A percentile compares a stretch with the other conserved stretches of the same genome.
Evolutionary conservation across 495 filamentous ascomycete genomes (phyloP).

Genomic region (Aspergillus sclerotioniger): DNA sequence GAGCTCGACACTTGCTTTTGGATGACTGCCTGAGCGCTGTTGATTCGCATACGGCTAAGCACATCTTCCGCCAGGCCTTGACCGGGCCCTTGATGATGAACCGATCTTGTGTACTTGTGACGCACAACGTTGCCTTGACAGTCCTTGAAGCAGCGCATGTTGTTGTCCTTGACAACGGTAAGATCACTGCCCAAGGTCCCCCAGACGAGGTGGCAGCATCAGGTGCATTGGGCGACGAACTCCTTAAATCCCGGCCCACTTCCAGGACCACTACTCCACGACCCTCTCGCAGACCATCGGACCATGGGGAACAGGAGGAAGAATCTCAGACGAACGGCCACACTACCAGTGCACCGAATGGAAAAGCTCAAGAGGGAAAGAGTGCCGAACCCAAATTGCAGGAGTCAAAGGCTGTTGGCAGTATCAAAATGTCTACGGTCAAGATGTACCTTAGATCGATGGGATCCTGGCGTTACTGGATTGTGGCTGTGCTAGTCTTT

Average conservation of each 20-base stretch:
- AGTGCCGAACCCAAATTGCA: constrained; percentile 51
- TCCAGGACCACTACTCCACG: constrained; percentile 65
- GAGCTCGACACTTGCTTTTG: constrained; percentile 82
- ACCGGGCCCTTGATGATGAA: constrained; percentile 84
- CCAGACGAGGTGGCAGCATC: constrained; percentile 75
- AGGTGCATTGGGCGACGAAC: constrained; percentile 81
- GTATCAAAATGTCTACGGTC: constrained; percentile 83
- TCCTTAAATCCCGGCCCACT: constrained; percentile 66
- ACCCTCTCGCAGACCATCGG: constrained; percentile 72
- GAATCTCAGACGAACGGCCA: constrained; percentile 27
- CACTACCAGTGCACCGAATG: constrained; percentile 35
- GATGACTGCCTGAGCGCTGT: constrained; percentile 98
- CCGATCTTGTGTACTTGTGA: constrained; percentile 94
- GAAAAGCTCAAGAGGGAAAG: constrained; percentile 43
- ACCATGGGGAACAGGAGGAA: constrained; percentile 33
- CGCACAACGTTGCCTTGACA: constrained; percentile 86
- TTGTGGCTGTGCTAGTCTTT: constrained; percentile 69
- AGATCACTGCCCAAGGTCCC: constrained; percentile 70
- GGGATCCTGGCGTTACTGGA: constrained; percentile 96
- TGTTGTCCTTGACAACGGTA: constrained; percentile 84
- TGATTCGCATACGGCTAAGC: constrained; percentile 98
- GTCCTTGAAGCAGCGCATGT: constrained; percentile 76
- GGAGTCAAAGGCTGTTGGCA: constrained; percentile 77
- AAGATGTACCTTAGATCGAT: constrained; percentile 81
- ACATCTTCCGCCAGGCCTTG: constrained; percentile 93